Evolutionary conservation across 2,329 filamentous ascomycete species (phyloP).

Genomic region (Paramyrothecium sp.): DNA sequence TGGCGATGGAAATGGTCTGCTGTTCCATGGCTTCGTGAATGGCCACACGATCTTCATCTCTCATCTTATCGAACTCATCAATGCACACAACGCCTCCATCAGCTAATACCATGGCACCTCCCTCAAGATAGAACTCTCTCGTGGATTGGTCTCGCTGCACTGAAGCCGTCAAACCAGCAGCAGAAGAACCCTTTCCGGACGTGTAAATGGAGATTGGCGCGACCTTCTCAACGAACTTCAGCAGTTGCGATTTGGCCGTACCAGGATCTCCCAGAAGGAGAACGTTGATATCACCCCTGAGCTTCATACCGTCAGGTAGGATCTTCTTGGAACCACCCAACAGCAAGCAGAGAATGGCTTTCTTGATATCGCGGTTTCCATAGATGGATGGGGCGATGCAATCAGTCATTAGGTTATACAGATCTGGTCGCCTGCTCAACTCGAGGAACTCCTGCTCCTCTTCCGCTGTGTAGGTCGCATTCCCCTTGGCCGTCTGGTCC

Average conservation of each 20-base stretch:
- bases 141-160: constrained; percentile 92
- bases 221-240: constrained; percentile 97
- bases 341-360: constrained; percentile 89
- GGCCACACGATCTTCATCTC: constrained; percentile 94
- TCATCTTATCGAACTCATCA: constrained; percentile 99
- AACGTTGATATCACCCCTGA: constrained; percentile 97
- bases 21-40: constrained; percentile 99
- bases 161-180: constrained; percentile 94
- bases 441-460: constrained; percentile 96
- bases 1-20: constrained; percentile 98
- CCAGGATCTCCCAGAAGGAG: constrained; percentile 94
- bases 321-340: constrained; percentile 98
- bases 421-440: constrained; percentile 82
- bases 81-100: constrained; percentile 98
- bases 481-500: constrained; percentile 85
- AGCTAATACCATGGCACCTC: constrained; percentile 96
- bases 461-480: constrained; percentile 82
- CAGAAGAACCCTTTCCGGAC: constrained; percentile 95
- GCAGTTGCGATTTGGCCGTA: constrained; percentile 94
- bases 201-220: constrained; percentile 98
- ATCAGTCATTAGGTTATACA: constrained; percentile 87
- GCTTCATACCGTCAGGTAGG: constrained; percentile 93
- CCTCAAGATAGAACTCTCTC: constrained; percentile 95
- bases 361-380: constrained; percentile 94
- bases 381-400: constrained; percentile 98